Evolutionary conservation across 345 rosid genomes (phyloP), one percentile per base, ranked within the genome.

Genomic region (Viola odorata): DNA sequence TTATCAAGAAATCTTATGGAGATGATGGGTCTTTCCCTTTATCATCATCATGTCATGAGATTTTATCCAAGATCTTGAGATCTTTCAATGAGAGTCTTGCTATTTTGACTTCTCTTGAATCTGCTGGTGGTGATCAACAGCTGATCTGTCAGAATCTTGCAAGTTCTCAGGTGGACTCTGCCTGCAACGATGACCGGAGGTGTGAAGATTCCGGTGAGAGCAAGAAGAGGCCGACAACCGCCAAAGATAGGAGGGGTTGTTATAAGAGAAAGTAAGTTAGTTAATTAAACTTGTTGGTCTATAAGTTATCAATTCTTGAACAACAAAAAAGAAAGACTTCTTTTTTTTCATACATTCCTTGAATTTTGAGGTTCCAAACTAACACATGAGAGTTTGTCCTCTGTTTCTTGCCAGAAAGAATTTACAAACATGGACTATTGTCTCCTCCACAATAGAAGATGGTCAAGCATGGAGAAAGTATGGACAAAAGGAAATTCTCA

Each of bases 181-280:
- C 40, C 1, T 37, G 38, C 15, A 67, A 40, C 44, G 78, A 72
- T 69, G 73, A 63, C 65, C 77, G 80, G 63, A 73, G 73, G 60
- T 73, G 73, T 58, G 84, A 79, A 45, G 83, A 82, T 65, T 87
- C 85, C 63, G 81, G 86, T 5, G 77, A 78, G 68, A 79, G 83
- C 68, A 77, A 63, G 71, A 88, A 81, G 77, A 81, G 69, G 39
- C 42, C 62, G 39, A 59, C 64, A 52, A 11, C 67, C 23, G 40
- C 37, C 45, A 78, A 73, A 71, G 84, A 74, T 16, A 80, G 53
- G 69, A 81, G 96, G 59, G 98, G 96, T 3, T 78, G 82, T 72
- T 80, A 91, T 82, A 89, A 86, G 75, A 85, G 98, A 78, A 83
- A 81, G 98, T 89, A 79, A 69, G n/a, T n/a, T n/a, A n/a, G n/a